phyloP scores from a whole-genome alignment of 2,329 filamentous ascomycete genomes.

The Cercospora sp. region DNA sequence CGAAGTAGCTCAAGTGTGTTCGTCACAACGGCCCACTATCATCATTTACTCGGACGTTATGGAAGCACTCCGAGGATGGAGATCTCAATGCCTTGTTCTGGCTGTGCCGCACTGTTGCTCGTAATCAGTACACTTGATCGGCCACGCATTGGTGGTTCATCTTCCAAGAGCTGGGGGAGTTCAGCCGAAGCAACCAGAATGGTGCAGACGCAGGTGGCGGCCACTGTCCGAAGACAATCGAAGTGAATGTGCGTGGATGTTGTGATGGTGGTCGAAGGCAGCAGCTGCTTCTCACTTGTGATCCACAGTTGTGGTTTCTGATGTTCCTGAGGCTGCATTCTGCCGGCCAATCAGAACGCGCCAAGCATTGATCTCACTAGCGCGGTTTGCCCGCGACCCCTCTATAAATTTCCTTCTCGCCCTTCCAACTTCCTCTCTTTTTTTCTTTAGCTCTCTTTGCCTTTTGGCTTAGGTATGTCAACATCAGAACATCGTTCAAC shows the following conservation, averaged over 20 bases:
- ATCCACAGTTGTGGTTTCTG: not conserved
- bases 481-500: not conserved
- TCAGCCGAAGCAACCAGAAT: too few relatives aligned
- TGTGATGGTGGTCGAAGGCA: not conserved
- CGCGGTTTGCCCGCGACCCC: not conserved
- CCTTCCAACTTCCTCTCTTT: not conserved
- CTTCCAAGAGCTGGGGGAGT: too few relatives aligned
- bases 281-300: not conserved
- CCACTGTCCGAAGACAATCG: too few relatives aligned
- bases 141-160: too few relatives aligned
- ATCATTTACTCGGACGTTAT: too few relatives aligned
- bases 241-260: not conserved
- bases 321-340: not conserved
- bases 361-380: not conserved
- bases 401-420: not conserved
- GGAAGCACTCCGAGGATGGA: too few relatives aligned
- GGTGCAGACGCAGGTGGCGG: not conserved
- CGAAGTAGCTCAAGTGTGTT: too few relatives aligned
- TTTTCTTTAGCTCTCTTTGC: conserved; percentile 19
- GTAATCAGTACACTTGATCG: too few relatives aligned
- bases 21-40: too few relatives aligned
- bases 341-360: not conserved
- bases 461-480: conserved; percentile 18
- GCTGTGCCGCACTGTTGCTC: too few relatives aligned
- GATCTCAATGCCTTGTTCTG: too few relatives aligned